Percentiles rank a stretch among this genome's conserved stretches.
These are phyloP conservation scores for Pleurotus citrinopileatus DNA, from an alignment of 768 basidiomycete species.

Conservation along the genomic window DNA sequence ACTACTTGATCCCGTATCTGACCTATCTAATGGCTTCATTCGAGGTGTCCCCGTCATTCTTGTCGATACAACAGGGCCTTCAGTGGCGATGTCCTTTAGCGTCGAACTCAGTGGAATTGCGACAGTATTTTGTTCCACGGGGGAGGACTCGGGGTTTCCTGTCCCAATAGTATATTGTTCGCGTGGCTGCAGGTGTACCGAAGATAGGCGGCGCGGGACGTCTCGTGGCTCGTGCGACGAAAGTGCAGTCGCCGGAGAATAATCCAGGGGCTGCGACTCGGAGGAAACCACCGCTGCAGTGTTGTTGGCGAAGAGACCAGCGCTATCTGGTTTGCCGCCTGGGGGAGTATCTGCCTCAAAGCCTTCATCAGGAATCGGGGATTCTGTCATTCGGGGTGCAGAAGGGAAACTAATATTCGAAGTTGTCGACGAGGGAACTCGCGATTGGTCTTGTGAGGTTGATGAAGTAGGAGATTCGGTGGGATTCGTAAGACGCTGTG, in stretches of 20 bases:
- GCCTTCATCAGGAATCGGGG: slow-evolving; percentile 20
- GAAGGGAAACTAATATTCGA: slow-evolving; percentile 21
- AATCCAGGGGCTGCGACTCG: background rate
- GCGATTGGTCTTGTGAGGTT: slow-evolving; percentile 17
- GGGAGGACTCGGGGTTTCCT: background rate
- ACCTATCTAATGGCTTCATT: slow-evolving; percentile 36
- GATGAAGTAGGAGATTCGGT: background rate
- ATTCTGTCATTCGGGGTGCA: slow-evolving; percentile 20
- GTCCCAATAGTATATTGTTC: background rate
- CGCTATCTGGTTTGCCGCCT: background rate
- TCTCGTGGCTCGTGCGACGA: background rate
- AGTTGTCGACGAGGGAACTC: slow-evolving; percentile 19
- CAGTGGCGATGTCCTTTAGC: too few species aligned
- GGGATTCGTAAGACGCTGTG: slow-evolving; percentile 11
- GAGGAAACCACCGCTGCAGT: slow-evolving; percentile 3
- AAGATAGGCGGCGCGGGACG: background rate
- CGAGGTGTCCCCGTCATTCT: too few species aligned
- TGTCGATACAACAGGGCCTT: too few species aligned
- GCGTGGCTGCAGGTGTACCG: background rate
- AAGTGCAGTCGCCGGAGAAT: too few species aligned
- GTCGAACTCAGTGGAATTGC: background rate
- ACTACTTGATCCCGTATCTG: slow-evolving; percentile 49
- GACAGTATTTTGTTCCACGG: background rate
- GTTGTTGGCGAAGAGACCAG: background rate
- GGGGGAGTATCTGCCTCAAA: slow-evolving; percentile 4